phyloP scores from a whole-genome alignment of 1,284 basidiomycete species.

The Puccinia triticina region DNA sequence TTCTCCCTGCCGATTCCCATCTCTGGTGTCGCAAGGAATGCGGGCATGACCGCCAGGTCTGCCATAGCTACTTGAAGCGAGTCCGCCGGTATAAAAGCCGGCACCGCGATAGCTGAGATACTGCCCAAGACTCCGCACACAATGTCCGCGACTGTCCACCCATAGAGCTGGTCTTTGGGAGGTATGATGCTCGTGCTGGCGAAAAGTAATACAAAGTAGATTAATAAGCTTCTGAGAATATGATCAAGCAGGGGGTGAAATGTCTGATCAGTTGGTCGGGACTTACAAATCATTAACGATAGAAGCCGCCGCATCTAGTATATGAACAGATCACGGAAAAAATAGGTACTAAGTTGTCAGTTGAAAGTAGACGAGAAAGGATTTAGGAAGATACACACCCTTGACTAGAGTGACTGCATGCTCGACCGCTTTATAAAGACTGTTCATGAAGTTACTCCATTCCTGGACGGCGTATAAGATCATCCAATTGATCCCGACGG shows the following conservation, averaged over 20 bases:
- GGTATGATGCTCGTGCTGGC: conserved; percentile 24
- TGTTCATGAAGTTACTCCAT: conserved; percentile 51
- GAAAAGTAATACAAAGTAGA: not conserved
- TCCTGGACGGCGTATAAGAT: conserved; percentile 48
- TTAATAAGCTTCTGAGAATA: not conserved
- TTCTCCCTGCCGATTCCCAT: conserved; percentile 7
- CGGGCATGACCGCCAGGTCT: not conserved
- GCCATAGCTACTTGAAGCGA: conserved; percentile 16
- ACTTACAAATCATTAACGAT: conserved; percentile 46
- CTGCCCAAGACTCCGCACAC: conserved; percentile 39
- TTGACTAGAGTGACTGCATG: conserved; percentile 36
- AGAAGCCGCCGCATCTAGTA: conserved; percentile 30
- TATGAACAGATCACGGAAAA: not conserved
- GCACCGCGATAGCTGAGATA: conserved; percentile 32
- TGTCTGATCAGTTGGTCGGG: not conserved
- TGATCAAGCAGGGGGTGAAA: not conserved
- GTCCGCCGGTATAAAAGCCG: conserved; percentile 41
- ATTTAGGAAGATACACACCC: not conserved
- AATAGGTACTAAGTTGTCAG: not conserved
- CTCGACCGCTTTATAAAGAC: conserved; percentile 39
- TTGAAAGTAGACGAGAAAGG: not conserved
- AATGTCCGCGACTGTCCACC: conserved; percentile 32
- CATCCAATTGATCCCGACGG: conserved; percentile 48
- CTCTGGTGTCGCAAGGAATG: not conserved
- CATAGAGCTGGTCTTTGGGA: conserved; percentile 19